Percentiles rank a stretch among this genome's conserved stretches.
phyloP scores from a whole-genome alignment of 2,329 filamentous ascomycete species.

The Penicillium paneum region DNA sequence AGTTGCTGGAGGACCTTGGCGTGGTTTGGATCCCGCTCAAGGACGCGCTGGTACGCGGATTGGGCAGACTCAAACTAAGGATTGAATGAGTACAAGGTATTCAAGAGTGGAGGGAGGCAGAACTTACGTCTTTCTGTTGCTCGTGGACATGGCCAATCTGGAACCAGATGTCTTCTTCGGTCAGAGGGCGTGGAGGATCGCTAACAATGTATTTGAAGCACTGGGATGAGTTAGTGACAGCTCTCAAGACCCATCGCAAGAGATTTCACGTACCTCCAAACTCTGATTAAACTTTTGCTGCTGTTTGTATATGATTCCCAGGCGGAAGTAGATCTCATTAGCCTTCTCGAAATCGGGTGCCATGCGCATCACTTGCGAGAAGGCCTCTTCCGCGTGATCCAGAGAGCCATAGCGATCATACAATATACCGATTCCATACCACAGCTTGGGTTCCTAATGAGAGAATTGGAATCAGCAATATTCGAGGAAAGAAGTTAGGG shows the following conservation, averaged over 20 bases:
- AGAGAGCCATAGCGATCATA: conserved; percentile 96
- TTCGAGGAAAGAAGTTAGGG: neutral
- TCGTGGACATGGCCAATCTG: conserved; percentile 99
- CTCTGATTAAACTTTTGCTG: conserved; percentile 91
- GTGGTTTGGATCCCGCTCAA: conserved; percentile 92
- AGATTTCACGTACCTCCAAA: conserved; percentile 67
- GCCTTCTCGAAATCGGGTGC: conserved; percentile 97
- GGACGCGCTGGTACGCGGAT: conserved; percentile 83
- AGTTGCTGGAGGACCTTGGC: conserved; percentile 98
- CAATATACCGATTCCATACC: conserved; percentile 97
- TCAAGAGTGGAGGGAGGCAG: neutral
- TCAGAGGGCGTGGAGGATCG: conserved; percentile 85
- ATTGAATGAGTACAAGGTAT: conserved; percentile 29
- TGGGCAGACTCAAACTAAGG: conserved; percentile 86
- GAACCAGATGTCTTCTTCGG: conserved; percentile 99
- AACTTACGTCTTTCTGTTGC: conserved; percentile 92
- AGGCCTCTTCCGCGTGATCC: conserved; percentile 96
- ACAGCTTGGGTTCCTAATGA: conserved; percentile 82
- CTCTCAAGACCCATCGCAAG: neutral
- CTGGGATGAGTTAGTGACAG: conserved; percentile 46
- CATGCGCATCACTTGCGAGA: conserved; percentile 98
- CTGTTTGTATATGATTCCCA: conserved; percentile 99
- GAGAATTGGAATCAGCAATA: conserved; percentile 10
- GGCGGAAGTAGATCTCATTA: conserved; percentile 96
- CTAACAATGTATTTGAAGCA: conserved; percentile 98